phyloP scores from a whole-genome alignment of 139 green algal genomes.

The Volvox africanus region DNA sequence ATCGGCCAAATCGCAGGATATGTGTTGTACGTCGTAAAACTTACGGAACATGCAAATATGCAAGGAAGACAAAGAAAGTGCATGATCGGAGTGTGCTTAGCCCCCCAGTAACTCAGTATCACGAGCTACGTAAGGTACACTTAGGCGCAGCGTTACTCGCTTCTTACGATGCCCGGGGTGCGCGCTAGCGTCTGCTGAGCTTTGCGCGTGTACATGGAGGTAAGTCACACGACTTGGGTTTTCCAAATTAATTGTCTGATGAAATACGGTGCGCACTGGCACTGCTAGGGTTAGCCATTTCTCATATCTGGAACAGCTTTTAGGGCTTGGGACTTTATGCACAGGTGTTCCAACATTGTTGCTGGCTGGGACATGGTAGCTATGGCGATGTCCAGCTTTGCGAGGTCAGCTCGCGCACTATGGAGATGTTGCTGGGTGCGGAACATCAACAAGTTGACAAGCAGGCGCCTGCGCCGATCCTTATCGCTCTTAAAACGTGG shows the following conservation, averaged over 20 bases:
- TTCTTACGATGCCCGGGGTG: neutral
- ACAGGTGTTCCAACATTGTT: neutral
- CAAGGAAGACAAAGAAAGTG: neutral
- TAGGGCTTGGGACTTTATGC: neutral
- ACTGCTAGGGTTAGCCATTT: neutral
- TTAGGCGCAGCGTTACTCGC: neutral
- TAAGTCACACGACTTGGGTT: neutral
- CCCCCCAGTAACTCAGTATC: neutral
- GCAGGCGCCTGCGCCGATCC: neutral
- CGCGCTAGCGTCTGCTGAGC: neutral
- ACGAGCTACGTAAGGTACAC: neutral
- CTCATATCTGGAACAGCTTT: neutral
- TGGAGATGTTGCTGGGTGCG: neutral
- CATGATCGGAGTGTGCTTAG: no score
- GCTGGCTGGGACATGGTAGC: conserved; percentile 23
- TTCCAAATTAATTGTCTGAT: neutral
- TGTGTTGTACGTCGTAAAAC: neutral
- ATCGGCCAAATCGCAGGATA: conserved; percentile 1
- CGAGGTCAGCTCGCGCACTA: neutral
- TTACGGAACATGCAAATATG: neutral
- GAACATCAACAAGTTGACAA: neutral
- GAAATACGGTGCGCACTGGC: neutral
- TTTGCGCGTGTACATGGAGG: neutral
- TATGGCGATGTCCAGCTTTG: conserved; percentile 32
- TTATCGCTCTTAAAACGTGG: conserved; percentile 21